Percentiles rank a stretch among this genome's conserved stretches.
Evolutionary conservation across 805 yeast genomes (phyloP).

Genomic region (Kluyveromyces dobzhanskii): DNA sequence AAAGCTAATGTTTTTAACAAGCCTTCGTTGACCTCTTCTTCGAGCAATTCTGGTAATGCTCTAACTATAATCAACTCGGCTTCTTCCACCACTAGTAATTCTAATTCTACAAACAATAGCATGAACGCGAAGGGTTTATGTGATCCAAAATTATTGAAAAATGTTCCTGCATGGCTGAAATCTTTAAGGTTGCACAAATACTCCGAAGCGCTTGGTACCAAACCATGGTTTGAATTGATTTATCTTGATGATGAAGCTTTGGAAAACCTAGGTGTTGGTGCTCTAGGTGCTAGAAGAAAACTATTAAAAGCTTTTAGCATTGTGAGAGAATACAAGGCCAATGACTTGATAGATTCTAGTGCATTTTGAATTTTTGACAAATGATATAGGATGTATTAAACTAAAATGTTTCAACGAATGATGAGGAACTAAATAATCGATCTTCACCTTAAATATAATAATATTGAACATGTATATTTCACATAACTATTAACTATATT

Average conservation of each 20-base stretch:
- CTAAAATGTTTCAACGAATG: too few relatives aligned
- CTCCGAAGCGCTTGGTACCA: constrained; percentile 69
- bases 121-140: constrained; percentile 45
- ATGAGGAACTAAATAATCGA: too few relatives aligned
- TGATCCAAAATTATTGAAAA: constrained; percentile 48
- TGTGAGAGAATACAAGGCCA: constrained; percentile 52
- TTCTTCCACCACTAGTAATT: constrained; percentile 3
- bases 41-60: constrained; percentile 5
- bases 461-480: too few relatives aligned
- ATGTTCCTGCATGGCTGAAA: constrained; percentile 90
- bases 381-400: too few relatives aligned
- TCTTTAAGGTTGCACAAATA: constrained; percentile 86
- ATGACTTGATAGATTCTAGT: constrained; percentile 27
- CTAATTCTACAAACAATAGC: constrained; percentile 1
- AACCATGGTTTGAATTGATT: constrained; percentile 74
- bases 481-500: too few relatives aligned
- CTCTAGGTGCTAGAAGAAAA: constrained; percentile 93
- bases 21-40: not conserved
- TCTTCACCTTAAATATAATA: too few relatives aligned
- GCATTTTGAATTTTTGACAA: constrained; percentile 11
- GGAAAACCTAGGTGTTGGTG: constrained; percentile 76
- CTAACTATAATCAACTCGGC: constrained; percentile 4
- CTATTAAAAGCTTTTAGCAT: constrained; percentile 84
- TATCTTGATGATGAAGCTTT: constrained; percentile 60
- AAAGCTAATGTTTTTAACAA: not conserved